Evolutionary conservation across 176 grass and related monocot genomes (phyloP).

Genomic region (Carex cristatella): DNA sequence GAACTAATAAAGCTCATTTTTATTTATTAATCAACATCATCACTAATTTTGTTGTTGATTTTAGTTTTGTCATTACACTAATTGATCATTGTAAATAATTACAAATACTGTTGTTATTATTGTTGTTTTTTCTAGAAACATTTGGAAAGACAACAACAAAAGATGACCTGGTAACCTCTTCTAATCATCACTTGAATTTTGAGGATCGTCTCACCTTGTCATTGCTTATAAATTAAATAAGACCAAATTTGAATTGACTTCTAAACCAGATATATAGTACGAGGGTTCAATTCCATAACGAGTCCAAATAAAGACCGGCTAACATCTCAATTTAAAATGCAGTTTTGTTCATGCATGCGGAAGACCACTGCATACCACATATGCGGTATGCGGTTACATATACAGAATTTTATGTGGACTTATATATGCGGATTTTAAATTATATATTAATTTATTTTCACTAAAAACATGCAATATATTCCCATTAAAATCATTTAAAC

Average conservation of each 20-base stretch:
- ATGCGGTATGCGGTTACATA: too few species aligned
- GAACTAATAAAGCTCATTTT: background rate
- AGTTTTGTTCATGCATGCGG: too few species aligned
- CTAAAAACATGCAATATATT: too few species aligned
- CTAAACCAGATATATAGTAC: background rate
- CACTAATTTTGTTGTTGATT: background rate
- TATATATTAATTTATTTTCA: too few species aligned
- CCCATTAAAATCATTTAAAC: too few species aligned
- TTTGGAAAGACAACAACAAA: background rate
- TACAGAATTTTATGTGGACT: too few species aligned
- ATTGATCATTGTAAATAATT: background rate
- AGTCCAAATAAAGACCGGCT: background rate
- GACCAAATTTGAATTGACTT: constrained; percentile 20
- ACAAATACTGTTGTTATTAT: background rate
- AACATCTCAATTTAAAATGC: constrained; percentile 1
- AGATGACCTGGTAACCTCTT: background rate
- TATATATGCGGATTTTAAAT: too few species aligned
- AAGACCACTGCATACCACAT: too few species aligned
- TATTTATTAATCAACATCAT: background rate
- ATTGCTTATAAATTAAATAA: constrained; percentile 20
- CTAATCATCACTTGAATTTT: background rate
- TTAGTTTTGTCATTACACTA: background rate
- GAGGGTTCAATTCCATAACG: background rate
- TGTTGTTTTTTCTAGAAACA: background rate
- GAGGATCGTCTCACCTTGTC: background rate